A percentile compares a stretch with the other conserved stretches of the same genome.
These are phyloP conservation scores for Brettanomyces bruxellensis DNA, from an alignment of 805 yeast genomes.

Conservation along the genomic window DNA sequence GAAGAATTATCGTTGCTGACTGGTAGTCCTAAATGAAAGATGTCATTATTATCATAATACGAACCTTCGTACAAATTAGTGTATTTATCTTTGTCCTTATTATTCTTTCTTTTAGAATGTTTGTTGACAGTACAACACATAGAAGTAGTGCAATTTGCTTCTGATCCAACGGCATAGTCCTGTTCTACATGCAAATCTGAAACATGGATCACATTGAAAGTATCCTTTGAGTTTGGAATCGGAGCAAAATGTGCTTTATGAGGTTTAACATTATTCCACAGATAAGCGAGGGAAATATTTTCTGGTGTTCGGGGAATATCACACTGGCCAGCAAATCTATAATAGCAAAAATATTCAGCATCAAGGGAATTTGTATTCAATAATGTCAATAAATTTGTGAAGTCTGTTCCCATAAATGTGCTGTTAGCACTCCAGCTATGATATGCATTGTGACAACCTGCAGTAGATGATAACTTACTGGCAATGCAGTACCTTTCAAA, in stretches of 20 bases:
- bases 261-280: slow-evolving; percentile 36
- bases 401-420: slow-evolving; percentile 34
- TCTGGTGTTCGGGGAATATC: slow-evolving; percentile 41
- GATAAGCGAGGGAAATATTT: slow-evolving; percentile 31
- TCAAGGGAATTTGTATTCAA: slow-evolving; percentile 47
- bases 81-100: neutral
- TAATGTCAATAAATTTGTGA: slow-evolving; percentile 39
- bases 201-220: slow-evolving; percentile 55
- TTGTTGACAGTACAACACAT: slow-evolving; percentile 54
- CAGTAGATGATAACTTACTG: slow-evolving; percentile 16
- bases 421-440: slow-evolving; percentile 30
- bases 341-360: slow-evolving; percentile 56
- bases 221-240: slow-evolving; percentile 24
- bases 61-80: slow-evolving; percentile 6
- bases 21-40: slow-evolving; percentile 22
- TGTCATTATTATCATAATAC: slow-evolving; percentile 18
- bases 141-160: slow-evolving; percentile 44
- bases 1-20: slow-evolving; percentile 14
- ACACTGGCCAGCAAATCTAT: slow-evolving; percentile 39
- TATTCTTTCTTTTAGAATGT: slow-evolving; percentile 13
- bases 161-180: slow-evolving; percentile 45
- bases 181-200: slow-evolving; percentile 59
- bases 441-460: slow-evolving; percentile 24
- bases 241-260: slow-evolving; percentile 34
- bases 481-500: slow-evolving; percentile 36